Conservation (phyloP, 2,329 filamentous ascomycete species). For the Pleoardoris graminearum region DNA sequence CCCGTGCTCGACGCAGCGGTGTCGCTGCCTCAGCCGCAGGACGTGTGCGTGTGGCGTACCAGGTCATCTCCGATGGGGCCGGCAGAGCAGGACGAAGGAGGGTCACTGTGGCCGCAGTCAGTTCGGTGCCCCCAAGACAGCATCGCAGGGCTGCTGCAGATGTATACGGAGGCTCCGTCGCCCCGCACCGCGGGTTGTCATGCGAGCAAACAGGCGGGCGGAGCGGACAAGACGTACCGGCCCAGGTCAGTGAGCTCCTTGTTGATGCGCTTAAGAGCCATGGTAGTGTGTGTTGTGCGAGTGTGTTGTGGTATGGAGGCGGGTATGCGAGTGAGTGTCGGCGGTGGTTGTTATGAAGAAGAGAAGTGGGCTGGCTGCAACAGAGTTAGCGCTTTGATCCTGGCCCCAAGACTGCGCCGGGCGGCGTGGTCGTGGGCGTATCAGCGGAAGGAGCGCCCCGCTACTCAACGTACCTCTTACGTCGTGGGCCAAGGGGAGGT, state of each 20-base stretch:
- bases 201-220: conserved; percentile 42
- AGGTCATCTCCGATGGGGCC: conserved; percentile 96
- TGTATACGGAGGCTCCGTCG: conserved; percentile 22
- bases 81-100: conserved; percentile 97
- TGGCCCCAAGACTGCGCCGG: conserved; percentile 25
- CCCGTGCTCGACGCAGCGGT: conserved; percentile 19
- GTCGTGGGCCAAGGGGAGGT: not conserved
- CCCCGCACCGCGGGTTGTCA: conserved; percentile 43
- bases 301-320: conserved; percentile 17
- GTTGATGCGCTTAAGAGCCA: conserved; percentile 94
- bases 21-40: conserved; percentile 36
- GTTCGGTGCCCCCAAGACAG: conserved; percentile 18
- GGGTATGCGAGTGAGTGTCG: conserved; percentile 27
- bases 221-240: conserved; percentile 61
- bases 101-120: conserved; percentile 69
- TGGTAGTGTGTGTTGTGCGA: conserved; percentile 44
- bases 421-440: conserved; percentile 28
- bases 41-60: conserved; percentile 64
- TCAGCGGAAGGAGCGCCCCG: conserved; percentile 35
- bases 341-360: conserved; percentile 35
- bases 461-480: conserved; percentile 24
- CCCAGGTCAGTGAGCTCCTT: conserved; percentile 90
- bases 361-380: conserved; percentile 39
- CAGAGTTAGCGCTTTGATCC: conserved; percentile 40
- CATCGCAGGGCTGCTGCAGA: conserved; percentile 15